Percentiles rank a stretch among this genome's conserved stretches.
Conservation (phyloP, 169 alveolate genomes). For the Babesia divergens region DNA sequence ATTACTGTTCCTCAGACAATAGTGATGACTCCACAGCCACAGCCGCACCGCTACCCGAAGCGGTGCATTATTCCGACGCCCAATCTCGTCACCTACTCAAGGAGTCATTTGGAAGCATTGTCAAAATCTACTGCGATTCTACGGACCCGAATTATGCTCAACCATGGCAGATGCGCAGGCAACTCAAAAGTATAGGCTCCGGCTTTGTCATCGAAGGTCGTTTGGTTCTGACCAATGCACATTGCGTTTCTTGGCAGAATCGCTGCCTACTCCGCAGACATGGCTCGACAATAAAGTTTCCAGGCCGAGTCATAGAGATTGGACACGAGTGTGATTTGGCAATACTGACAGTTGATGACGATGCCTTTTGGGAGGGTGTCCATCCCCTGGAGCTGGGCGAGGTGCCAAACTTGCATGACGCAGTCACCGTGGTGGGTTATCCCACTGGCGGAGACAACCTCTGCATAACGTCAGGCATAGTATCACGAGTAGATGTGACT, state of each 20-base stretch:
- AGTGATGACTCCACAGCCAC: not conserved
- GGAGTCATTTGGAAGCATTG: constrained; percentile 68
- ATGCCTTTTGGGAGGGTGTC: constrained; percentile 74
- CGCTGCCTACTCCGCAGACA: constrained; percentile 77
- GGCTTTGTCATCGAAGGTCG: constrained; percentile 76
- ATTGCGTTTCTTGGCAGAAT: constrained; percentile 79
- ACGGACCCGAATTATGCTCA: constrained; percentile 81
- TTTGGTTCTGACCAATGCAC: constrained; percentile 81
- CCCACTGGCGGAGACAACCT: constrained; percentile 88
- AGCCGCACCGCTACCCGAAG: not conserved
- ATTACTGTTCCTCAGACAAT: no score
- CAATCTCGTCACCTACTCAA: constrained; percentile 20
- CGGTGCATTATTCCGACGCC: not conserved
- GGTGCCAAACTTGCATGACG: constrained; percentile 77
- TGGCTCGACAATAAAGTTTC: constrained; percentile 73
- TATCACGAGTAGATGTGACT: constrained; percentile 82
- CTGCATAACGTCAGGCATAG: constrained; percentile 85
- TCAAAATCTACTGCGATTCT: constrained; percentile 76
- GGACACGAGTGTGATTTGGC: constrained; percentile 86
- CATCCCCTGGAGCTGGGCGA: constrained; percentile 75
- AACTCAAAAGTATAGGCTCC: constrained; percentile 78
- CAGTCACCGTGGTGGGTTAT: constrained; percentile 82
- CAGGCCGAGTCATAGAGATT: constrained; percentile 68
- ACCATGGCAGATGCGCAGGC: constrained; percentile 83
- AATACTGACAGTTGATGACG: constrained; percentile 74